Conservation (phyloP, 805 yeast genomes). For the Metschnikowia picachoensis region DNA sequence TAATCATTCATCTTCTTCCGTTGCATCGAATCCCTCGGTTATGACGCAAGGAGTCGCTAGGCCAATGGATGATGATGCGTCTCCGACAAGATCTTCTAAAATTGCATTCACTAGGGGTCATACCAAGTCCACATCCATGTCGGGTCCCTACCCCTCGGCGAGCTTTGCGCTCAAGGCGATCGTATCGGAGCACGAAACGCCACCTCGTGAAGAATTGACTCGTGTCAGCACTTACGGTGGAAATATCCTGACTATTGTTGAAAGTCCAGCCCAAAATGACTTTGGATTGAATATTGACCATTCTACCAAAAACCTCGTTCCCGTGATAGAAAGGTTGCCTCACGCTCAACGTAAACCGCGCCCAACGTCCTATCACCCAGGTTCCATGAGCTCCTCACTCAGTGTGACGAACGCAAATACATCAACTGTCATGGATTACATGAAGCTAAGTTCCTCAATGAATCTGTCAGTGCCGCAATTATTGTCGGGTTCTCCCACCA, state of each 20-base stretch:
- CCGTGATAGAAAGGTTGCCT: conserved; percentile 34
- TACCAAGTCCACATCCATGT: conserved; percentile 29
- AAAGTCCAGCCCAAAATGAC: conserved; percentile 33
- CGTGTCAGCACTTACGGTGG: conserved; percentile 29
- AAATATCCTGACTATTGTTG: conserved; percentile 45
- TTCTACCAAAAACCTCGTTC: conserved; percentile 9
- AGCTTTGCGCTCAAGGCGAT: conserved; percentile 70
- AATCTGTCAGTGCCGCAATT: conserved; percentile 31
- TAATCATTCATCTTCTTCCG: conserved; percentile 21
- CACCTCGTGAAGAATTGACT: conserved; percentile 5
- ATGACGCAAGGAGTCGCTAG: background rate
- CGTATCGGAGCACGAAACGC: conserved; percentile 53
- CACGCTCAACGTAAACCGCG: conserved; percentile 59
- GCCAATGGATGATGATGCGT: conserved; percentile 1
- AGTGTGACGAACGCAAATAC: conserved; percentile 10
- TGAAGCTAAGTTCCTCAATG: conserved; percentile 33
- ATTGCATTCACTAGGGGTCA: conserved; percentile 22
- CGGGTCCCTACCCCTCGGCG: conserved; percentile 47
- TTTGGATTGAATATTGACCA: conserved; percentile 5
- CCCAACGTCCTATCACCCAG: conserved; percentile 83
- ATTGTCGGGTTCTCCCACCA: conserved; percentile 38
- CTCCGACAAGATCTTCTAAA: conserved; percentile 7
- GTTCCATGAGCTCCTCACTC: conserved; percentile 38
- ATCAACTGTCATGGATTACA: conserved; percentile 29
- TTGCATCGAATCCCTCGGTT: conserved; percentile 12